Percentiles rank a stretch among this genome's conserved stretches.
phyloP scores from a whole-genome alignment of 2,329 filamentous ascomycete genomes.

The Botrytis tulipae region DNA sequence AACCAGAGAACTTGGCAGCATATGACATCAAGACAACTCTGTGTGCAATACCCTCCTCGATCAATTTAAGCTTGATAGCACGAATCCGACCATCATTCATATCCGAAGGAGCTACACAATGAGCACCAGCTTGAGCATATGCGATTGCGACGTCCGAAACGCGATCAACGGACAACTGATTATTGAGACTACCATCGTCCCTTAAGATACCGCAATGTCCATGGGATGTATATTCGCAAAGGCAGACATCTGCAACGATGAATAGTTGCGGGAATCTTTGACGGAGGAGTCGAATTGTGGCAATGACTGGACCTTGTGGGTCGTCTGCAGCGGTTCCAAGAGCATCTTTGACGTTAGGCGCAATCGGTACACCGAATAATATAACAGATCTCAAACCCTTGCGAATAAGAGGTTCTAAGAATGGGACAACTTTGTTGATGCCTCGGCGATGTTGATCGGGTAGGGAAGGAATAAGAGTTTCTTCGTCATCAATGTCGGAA shows the following conservation, averaged over 20 bases:
- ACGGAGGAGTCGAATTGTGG: constrained; percentile 78
- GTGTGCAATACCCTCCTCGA: constrained; percentile 90
- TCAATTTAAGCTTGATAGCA: constrained; percentile 96
- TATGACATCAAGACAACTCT: constrained; percentile 95
- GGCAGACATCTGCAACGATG: constrained; percentile 88
- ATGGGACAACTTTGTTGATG: constrained; percentile 79
- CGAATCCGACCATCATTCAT: constrained; percentile 99
- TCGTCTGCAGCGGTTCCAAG: constrained; percentile 92
- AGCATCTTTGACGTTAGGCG: constrained; percentile 79
- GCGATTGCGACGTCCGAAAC: constrained; percentile 97
- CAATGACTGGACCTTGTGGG: constrained; percentile 87
- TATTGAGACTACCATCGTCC: constrained; percentile 91
- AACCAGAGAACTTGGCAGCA: constrained; percentile 95
- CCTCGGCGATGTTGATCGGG: constrained; percentile 88
- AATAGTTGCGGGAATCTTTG: constrained; percentile 86
- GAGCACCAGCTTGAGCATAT: constrained; percentile 91
- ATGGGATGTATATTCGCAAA: constrained; percentile 98
- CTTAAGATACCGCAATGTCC: constrained; percentile 95
- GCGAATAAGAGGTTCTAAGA: constrained; percentile 79
- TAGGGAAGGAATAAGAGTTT: constrained; percentile 83
- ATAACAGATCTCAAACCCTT: constrained; percentile 94
- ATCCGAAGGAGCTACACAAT: constrained; percentile 95
- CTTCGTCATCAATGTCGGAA: constrained; percentile 90
- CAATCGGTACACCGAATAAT: constrained; percentile 89
- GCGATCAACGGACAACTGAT: constrained; percentile 86